Conservation (phyloP, 2,329 filamentous ascomycete genomes). For the Dothideomycetes sp. region DNA sequence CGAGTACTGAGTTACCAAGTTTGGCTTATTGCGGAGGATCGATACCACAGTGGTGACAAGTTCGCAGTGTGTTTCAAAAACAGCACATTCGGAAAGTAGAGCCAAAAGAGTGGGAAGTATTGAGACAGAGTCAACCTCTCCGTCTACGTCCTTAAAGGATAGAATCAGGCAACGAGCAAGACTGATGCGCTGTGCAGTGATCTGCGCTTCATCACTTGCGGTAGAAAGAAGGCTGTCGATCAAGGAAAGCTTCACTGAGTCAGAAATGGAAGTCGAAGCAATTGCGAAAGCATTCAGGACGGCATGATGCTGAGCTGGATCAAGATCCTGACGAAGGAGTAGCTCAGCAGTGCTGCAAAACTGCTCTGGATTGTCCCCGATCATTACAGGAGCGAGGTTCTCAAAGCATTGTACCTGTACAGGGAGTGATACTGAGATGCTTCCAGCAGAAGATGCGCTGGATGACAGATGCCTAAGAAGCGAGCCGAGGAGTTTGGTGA, state of each 20-base stretch:
- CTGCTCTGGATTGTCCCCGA: neutral
- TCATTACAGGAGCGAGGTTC: conserved; percentile 1
- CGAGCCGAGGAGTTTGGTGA: conserved; percentile 1
- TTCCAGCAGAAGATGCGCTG: neutral
- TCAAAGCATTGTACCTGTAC: conserved; percentile 5
- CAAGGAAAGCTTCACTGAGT: conserved; percentile 1
- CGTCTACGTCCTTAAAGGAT: neutral
- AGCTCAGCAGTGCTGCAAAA: conserved; percentile 3
- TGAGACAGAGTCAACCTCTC: neutral
- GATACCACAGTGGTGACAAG: conserved; percentile 5
- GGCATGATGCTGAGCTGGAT: conserved; percentile 2
- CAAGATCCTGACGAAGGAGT: conserved; percentile 1
- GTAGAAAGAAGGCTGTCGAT: neutral
- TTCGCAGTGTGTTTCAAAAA: conserved; percentile 4
- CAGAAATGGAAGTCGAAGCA: neutral
- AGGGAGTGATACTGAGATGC: neutral
- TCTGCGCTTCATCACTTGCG: neutral
- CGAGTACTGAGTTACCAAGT: conserved; percentile 31
- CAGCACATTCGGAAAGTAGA: conserved; percentile 2
- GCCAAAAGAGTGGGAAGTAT: conserved; percentile 6
- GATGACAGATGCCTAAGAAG: neutral
- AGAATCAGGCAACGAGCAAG: conserved; percentile 4
- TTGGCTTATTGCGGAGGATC: conserved; percentile 15
- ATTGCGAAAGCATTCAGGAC: conserved; percentile 3
- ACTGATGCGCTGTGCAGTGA: conserved; percentile 2